Base-by-base conservation (phyloP, 2,329 filamentous ascomycete species). In the Penicillium sp. region DNA sequence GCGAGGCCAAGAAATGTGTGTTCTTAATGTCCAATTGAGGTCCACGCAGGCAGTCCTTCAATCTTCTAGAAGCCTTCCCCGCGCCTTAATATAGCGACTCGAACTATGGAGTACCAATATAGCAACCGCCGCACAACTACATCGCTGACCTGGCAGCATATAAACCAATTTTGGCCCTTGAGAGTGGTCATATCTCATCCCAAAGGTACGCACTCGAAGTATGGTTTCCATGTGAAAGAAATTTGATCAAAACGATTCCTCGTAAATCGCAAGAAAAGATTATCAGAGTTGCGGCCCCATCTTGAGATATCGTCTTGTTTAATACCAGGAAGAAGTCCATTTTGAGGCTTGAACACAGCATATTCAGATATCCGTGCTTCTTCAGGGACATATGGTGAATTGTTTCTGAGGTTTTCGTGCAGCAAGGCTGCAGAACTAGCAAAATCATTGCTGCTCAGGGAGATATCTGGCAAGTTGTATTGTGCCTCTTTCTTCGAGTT, bases 341-440 rank as follows among this genome's bases (percentile, higher is more conserved):
- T 48, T 10, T 41, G 12, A 18, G 56, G 50, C 16, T 52, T 49
- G 42, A 70, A 68, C 9, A 66, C 46, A 18, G 54, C 52, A 39
- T 62, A 54, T 0, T 57, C 59, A 15, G 45, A 49, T 21, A 70
- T 55, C 3, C 67, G 66, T 13, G 62, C 64, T 33, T 63, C 62
- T 50, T 62, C 56, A 0, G 63, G 61, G 4, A 65, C 52, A 26
- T 45, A 7, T 3, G 10, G 31, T 31, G 47, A 16, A 18, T 31
- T 15, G 21, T 31, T 23, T 12, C 16, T 13, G 24, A 6, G 8
- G 12, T 13, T 24, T 6, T 13, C 12, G n/a, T 15, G 13, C 6
- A 16, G n/a, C 2, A 9, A 43, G n/a, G 13, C 13, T 15, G n/a
- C 3, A 28, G 2, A 4, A 34, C 33, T 12, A 2, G 9, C 15